Evolutionary conservation across 306 rosid species (phyloP).

Genomic region (Dalbergia cochinchinensis): DNA sequence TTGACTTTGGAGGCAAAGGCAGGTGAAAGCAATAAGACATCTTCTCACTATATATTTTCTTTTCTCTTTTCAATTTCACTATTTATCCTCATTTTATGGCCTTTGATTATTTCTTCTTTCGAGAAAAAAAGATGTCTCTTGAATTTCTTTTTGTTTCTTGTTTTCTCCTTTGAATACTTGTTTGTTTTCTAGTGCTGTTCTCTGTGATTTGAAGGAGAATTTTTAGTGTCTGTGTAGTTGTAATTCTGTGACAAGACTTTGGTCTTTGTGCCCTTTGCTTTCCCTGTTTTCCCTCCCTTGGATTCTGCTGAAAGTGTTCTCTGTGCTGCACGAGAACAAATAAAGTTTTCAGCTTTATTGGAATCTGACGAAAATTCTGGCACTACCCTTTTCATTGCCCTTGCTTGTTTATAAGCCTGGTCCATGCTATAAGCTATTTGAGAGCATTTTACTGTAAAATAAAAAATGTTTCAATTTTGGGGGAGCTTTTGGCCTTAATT

Average conservation of each 20-base stretch:
- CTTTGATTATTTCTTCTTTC: neutral
- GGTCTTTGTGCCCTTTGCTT: slow-evolving; percentile 58
- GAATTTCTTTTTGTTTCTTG: neutral
- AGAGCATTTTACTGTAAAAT: slow-evolving; percentile 3
- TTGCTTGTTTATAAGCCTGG: slow-evolving; percentile 50
- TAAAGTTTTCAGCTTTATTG: slow-evolving; percentile 68
- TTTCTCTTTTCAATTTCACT: neutral
- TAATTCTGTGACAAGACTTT: slow-evolving; percentile 55
- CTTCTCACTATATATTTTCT: slow-evolving; percentile 12
- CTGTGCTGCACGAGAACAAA: slow-evolving; percentile 15
- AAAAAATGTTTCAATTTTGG: slow-evolving; percentile 43
- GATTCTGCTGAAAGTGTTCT: slow-evolving; percentile 64
- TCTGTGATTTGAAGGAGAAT: slow-evolving; percentile 43
- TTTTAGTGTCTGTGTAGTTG: slow-evolving; percentile 41
- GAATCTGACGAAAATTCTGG: slow-evolving; percentile 54
- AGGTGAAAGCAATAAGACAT: slow-evolving; percentile 32
- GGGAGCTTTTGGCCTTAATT: slow-evolving; percentile 46
- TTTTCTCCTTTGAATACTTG: neutral
- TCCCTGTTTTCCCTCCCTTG: slow-evolving; percentile 69
- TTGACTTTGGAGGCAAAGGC: slow-evolving; percentile 62
- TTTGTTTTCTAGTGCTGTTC: slow-evolving; percentile 48
- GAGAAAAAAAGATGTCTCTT: no score
- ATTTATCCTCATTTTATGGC: slow-evolving; percentile 1
- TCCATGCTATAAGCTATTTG: slow-evolving; percentile 19
- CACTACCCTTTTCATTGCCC: slow-evolving; percentile 44